Evolutionary conservation across 2,329 filamentous ascomycete genomes (phyloP), one percentile per base, ranked within the genome.

Genomic region (Aspergillus awamori): DNA sequence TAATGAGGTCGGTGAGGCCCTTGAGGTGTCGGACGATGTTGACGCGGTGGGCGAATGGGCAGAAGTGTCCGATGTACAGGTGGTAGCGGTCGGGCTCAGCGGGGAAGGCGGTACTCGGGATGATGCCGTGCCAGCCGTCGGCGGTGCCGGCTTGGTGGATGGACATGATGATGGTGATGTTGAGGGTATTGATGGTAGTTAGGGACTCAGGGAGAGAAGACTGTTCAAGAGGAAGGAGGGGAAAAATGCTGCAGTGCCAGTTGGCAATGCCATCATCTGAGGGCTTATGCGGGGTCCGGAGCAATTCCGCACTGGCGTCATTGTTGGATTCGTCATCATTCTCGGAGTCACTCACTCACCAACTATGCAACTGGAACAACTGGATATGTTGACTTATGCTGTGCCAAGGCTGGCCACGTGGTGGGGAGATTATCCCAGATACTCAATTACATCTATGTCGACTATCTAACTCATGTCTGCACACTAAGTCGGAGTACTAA

Each of bases 41-140:
- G 15, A 74, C 83, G 10, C 86, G 82, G 68, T 89, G 87, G 2
- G 87, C 86, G 65, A 88, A 89, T 2, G 86, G 87, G 67, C 86
- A 89, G 76, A 89, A 89, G 28, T 88, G 80, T 20, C 79, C 82
- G 43, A 86, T 81, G 66, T 85, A 85, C 2, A 86, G 72, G 67
- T 86, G 83, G 71, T 86, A 86, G 43, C 84, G 79, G 51, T 78
- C 79, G 39, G 77, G 78, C 64, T 84, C 81, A 2, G 82, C 80
- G 5, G 78, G 77, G 66, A 85, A 86, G 15, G 80, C 73, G 13
- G 79, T 78, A 15, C 77, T 74, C 26, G 75, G 67, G 17, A 85
- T 83, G 53, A 79, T 74, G 57, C 82, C 83, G 64, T 86, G 83
- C 80, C 83, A 86, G 53, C 71, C 69, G 52, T 72, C 71, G 8